Conservation (phyloP, 2,329 filamentous ascomycete genomes). For the Ascochyta lentis region DNA sequence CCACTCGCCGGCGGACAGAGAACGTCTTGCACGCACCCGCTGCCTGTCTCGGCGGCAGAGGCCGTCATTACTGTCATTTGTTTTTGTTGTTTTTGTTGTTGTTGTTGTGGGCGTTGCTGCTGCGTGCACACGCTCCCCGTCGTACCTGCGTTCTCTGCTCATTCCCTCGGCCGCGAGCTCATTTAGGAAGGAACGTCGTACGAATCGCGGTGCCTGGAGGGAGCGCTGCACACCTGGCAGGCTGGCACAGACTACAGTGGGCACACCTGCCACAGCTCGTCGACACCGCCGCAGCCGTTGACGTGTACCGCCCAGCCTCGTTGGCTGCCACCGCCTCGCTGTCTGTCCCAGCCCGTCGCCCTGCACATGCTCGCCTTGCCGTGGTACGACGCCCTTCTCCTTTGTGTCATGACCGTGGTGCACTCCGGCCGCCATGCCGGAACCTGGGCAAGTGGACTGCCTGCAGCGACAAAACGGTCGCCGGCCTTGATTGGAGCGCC, state of each 20-base stretch:
- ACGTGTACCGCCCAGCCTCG: slow-evolving; percentile 3
- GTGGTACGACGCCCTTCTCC: slow-evolving; percentile 10
- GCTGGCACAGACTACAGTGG: too few species aligned
- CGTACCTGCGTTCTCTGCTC: slow-evolving; percentile 20
- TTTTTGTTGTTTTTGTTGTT: slow-evolving; percentile 2
- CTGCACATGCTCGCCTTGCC: slow-evolving; percentile 10
- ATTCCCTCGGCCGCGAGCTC: slow-evolving; percentile 14
- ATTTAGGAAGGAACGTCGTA: slow-evolving; percentile 18
- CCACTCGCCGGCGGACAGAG: neutral
- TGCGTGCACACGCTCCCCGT: neutral
- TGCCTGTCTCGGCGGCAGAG: neutral
- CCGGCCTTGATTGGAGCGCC: slow-evolving; percentile 13
- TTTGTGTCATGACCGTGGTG: slow-evolving; percentile 1
- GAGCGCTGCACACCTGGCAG: neutral
- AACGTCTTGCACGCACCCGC: neutral
- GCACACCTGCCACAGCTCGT: neutral
- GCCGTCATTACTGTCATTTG: slow-evolving; percentile 1
- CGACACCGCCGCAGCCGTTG: slow-evolving; percentile 8
- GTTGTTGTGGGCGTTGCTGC: neutral
- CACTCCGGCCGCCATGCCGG: slow-evolving; percentile 16
- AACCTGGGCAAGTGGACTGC: slow-evolving; percentile 17
- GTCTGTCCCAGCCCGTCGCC: neutral
- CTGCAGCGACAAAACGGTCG: slow-evolving; percentile 13
- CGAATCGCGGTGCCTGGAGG: slow-evolving; percentile 9
- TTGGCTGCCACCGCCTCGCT: neutral